A percentile compares a stretch with the other conserved stretches of the same genome.
These are phyloP conservation scores for Fomitiporia mediterranea DNA, from an alignment of 1,284 basidiomycete genomes.

Conservation along the genomic window DNA sequence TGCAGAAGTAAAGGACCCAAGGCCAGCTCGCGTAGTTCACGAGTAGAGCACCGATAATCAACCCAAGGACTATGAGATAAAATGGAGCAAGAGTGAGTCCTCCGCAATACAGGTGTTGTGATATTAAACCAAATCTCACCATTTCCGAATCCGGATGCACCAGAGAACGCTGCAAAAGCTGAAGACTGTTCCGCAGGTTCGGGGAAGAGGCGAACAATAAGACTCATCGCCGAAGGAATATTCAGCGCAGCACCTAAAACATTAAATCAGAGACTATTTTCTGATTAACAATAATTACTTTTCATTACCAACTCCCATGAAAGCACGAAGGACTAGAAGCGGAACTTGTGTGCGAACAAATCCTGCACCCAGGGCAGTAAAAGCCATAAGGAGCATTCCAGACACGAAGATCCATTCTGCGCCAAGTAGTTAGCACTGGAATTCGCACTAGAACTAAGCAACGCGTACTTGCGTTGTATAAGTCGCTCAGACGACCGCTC, in stretches of 20 bases:
- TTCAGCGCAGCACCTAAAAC: slow-evolving; percentile 39
- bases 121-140: too few species aligned
- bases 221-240: slow-evolving; percentile 44
- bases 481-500: slow-evolving; percentile 34
- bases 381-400: slow-evolving; percentile 34
- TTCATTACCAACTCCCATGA: slow-evolving; percentile 41
- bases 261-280: too few species aligned
- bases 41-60: slow-evolving; percentile 41
- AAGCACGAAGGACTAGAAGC: slow-evolving; percentile 40
- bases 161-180: slow-evolving; percentile 42
- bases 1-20: slow-evolving; percentile 36
- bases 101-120: too few species aligned
- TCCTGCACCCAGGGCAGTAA: slow-evolving; percentile 37
- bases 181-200: slow-evolving; percentile 41
- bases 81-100: background rate
- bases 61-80: slow-evolving; percentile 23
- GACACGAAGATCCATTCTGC: slow-evolving; percentile 27
- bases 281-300: too few species aligned
- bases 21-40: slow-evolving; percentile 31
- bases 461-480: slow-evolving; percentile 32
- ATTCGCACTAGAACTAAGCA: slow-evolving; percentile 9
- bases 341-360: slow-evolving; percentile 39
- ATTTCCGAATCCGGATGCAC: too few species aligned
- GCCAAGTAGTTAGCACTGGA: background rate
- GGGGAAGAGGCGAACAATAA: slow-evolving; percentile 43